These are phyloP conservation scores for Leptodermis oblonga DNA, from an alignment of 257 asterid genomes.

Conservation along the genomic window DNA sequence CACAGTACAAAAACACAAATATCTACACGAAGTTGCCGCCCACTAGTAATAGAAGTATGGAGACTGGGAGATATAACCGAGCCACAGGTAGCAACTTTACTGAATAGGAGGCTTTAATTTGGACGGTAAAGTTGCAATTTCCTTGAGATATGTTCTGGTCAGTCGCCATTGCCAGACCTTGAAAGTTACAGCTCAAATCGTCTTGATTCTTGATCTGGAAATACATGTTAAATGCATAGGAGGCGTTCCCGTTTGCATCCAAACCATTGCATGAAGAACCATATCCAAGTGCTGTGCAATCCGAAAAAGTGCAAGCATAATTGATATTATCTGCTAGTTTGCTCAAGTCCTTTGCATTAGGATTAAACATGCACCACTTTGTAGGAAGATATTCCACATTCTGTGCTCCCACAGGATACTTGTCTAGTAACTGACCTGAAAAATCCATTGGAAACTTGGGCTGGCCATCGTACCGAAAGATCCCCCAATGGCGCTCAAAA, in stretches of 20 bases:
- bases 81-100: constrained; percentile 19
- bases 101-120: constrained; percentile 24
- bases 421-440: constrained; percentile 36
- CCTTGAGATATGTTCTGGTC: constrained; percentile 36
- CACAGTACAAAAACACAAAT: not conserved
- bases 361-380: constrained; percentile 36
- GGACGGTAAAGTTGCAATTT: constrained; percentile 39
- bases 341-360: constrained; percentile 32
- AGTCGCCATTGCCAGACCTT: constrained; percentile 38
- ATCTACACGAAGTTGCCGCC: constrained; percentile 7
- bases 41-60: constrained; percentile 16
- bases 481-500: constrained; percentile 49
- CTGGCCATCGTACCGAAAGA: constrained; percentile 41
- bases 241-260: constrained; percentile 35
- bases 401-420: constrained; percentile 30
- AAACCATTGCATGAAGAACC: constrained; percentile 42
- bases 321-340: constrained; percentile 32
- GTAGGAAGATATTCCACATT: constrained; percentile 31
- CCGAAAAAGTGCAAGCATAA: constrained; percentile 38
- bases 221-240: constrained; percentile 39
- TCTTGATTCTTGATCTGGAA: constrained; percentile 37
- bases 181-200: constrained; percentile 33
- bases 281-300: constrained; percentile 39
- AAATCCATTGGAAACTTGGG: constrained; percentile 40
- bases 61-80: constrained; percentile 9